These are phyloP conservation scores for Lodderomyces elongisporus DNA, from an alignment of 1,139 yeast genomes.

Conservation along the genomic window DNA sequence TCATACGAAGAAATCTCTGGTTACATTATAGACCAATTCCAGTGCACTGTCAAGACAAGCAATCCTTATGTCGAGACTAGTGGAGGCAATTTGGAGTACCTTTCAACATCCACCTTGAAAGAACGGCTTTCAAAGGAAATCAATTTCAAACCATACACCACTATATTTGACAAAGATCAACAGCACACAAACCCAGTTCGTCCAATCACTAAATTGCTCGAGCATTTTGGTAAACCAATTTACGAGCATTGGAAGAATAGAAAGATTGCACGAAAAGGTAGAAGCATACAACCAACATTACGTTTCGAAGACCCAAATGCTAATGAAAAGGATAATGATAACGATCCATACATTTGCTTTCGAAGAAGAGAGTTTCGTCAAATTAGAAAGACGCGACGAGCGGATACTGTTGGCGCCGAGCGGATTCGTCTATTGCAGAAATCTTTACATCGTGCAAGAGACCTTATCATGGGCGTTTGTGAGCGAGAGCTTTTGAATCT, in stretches of 20 bases:
- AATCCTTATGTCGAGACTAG: slow-evolving; percentile 24
- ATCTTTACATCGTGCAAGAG: slow-evolving; percentile 75
- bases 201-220: slow-evolving; percentile 49
- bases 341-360: slow-evolving; percentile 93
- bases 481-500: slow-evolving; percentile 66
- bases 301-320: slow-evolving; percentile 78
- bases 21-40: slow-evolving; percentile 36
- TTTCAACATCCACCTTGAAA: slow-evolving; percentile 34
- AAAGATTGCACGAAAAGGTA: slow-evolving; percentile 67
- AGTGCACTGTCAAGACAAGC: slow-evolving; percentile 22
- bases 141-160: slow-evolving; percentile 36
- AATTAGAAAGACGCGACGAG: slow-evolving; percentile 92
- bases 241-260: slow-evolving; percentile 82
- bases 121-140: slow-evolving; percentile 39
- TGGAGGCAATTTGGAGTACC: slow-evolving; percentile 30
- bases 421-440: slow-evolving; percentile 68
- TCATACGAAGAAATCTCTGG: slow-evolving; percentile 63
- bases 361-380: slow-evolving; percentile 94
- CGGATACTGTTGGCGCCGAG: slow-evolving; percentile 88
- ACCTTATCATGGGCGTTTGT: slow-evolving; percentile 63
- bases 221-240: slow-evolving; percentile 59
- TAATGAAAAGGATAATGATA: slow-evolving; percentile 80
- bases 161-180: slow-evolving; percentile 48
- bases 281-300: slow-evolving; percentile 64
- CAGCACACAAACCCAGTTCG: slow-evolving; percentile 26